phyloP scores from a whole-genome alignment of 805 yeast species.

The Yamadazyma olivae region DNA sequence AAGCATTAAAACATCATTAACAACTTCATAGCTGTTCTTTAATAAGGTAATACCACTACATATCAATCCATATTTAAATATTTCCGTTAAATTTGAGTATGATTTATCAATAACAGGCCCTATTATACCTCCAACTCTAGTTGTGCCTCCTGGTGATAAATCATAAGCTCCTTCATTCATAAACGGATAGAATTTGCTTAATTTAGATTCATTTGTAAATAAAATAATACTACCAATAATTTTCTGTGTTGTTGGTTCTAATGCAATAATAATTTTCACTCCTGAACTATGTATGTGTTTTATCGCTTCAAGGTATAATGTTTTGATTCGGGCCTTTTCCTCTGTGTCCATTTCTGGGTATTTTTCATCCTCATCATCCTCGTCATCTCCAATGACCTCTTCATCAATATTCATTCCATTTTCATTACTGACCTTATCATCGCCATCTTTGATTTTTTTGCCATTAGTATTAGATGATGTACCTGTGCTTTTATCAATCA shows the following conservation, averaged over 20 bases:
- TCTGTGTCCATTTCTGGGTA: not conserved
- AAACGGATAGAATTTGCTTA: slow-evolving; percentile 51
- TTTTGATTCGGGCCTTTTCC: slow-evolving; percentile 20
- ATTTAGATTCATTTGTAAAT: slow-evolving; percentile 43
- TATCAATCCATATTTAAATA: slow-evolving; percentile 54
- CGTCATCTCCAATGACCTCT: slow-evolving; percentile 5
- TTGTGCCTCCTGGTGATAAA: slow-evolving; percentile 1
- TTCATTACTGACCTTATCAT: slow-evolving; percentile 2
- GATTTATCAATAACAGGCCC: slow-evolving; percentile 53
- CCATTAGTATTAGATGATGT: slow-evolving; percentile 11
- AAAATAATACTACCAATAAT: slow-evolving; percentile 52
- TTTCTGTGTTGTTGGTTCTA: slow-evolving; percentile 50
- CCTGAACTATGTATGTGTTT: slow-evolving; percentile 29
- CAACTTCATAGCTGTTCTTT: slow-evolving; percentile 28
- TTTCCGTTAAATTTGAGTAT: slow-evolving; percentile 50
- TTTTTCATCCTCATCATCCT: slow-evolving; percentile 8
- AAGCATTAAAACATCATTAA: slow-evolving; percentile 34
- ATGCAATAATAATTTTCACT: slow-evolving; percentile 47
- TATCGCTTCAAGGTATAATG: slow-evolving; percentile 37
- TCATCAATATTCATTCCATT: slow-evolving; percentile 5
- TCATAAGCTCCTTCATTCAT: slow-evolving; percentile 35
- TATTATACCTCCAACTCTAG: slow-evolving; percentile 47
- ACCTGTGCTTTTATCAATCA: slow-evolving; percentile 24
- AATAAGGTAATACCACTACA: slow-evolving; percentile 53
- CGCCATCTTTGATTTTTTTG: slow-evolving; percentile 3